Conservation (phyloP, 176 grass and related monocot species). For the Aechmea fasciata region DNA sequence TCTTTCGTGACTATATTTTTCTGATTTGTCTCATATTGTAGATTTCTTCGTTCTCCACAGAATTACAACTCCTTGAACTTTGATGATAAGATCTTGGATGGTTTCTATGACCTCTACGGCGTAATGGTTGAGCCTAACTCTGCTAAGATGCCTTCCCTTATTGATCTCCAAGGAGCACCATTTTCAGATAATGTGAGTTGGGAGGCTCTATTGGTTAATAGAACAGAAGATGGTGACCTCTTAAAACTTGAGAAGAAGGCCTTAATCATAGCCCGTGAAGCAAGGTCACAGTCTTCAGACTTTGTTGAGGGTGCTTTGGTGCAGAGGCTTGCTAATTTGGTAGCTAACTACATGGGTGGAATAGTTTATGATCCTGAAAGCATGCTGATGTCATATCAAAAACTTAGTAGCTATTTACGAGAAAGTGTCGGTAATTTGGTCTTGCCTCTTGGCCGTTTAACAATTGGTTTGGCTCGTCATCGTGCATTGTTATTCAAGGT, state of each 20-base stretch:
- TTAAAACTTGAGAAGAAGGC: slow-evolving; percentile 72
- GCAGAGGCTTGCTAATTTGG: slow-evolving; percentile 61
- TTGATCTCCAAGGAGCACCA: slow-evolving; percentile 47
- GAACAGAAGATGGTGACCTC: slow-evolving; percentile 70
- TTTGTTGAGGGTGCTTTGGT: slow-evolving; percentile 52
- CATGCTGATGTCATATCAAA: slow-evolving; percentile 46
- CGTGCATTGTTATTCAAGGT: slow-evolving; percentile 97
- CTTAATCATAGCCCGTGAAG: slow-evolving; percentile 34
- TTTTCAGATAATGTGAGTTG: slow-evolving; percentile 56
- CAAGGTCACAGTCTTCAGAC: slow-evolving; percentile 42
- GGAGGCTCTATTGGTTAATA: slow-evolving; percentile 83
- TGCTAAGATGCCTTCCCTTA: slow-evolving; percentile 61
- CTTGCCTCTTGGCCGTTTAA: slow-evolving; percentile 71
- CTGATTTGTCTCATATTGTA: slow-evolving; percentile 27
- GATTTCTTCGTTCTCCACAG: slow-evolving; percentile 48
- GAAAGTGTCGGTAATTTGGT: slow-evolving; percentile 47
- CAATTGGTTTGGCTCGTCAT: slow-evolving; percentile 82
- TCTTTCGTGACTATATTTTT: slow-evolving; percentile 18
- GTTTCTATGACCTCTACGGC: slow-evolving; percentile 89
- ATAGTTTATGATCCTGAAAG: slow-evolving; percentile 60
- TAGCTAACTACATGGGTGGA: slow-evolving; percentile 90
- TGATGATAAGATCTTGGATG: slow-evolving; percentile 88
- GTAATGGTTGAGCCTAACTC: slow-evolving; percentile 36
- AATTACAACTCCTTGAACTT: slow-evolving; percentile 80
- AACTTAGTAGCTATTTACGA: slow-evolving; percentile 46